Conservation (phyloP, 164 flowering plant species). For the Berberis vulgaris region DNA sequence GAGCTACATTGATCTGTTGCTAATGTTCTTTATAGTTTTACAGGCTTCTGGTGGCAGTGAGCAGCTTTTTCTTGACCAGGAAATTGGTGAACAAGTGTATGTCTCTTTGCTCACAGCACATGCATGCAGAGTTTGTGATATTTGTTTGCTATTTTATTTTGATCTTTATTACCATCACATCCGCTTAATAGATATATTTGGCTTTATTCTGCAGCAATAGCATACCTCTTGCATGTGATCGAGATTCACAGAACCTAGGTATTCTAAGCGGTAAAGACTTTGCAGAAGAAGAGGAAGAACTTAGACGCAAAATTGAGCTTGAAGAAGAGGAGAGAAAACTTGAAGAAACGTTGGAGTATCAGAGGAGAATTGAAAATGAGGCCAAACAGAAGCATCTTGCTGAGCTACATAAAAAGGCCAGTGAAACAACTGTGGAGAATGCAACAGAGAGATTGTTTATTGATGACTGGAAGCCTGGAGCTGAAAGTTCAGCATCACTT, state of each 20-base stretch:
- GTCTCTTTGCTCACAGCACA: slow-evolving; percentile 9
- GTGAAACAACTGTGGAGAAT: slow-evolving; percentile 22
- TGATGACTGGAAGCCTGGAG: slow-evolving; percentile 6
- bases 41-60: slow-evolving; percentile 45
- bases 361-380: slow-evolving; percentile 83
- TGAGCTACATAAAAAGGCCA: slow-evolving; percentile 58
- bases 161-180: not conserved
- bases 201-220: slow-evolving; percentile 33
- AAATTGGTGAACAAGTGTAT: slow-evolving; percentile 38
- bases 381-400: slow-evolving; percentile 87
- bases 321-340: slow-evolving; percentile 95
- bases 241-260: slow-evolving; percentile 25
- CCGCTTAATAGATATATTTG: not conserved
- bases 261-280: slow-evolving; percentile 30
- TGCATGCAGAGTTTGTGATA: not conserved
- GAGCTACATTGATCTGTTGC: slow-evolving; percentile 5
- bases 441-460: slow-evolving; percentile 13
- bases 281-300: slow-evolving; percentile 56
- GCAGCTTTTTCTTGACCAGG: slow-evolving; percentile 26
- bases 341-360: slow-evolving; percentile 90
- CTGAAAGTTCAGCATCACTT: slow-evolving; percentile 11
- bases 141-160: not conserved
- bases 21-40: slow-evolving; percentile 17
- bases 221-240: slow-evolving; percentile 29
- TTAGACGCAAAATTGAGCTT: slow-evolving; percentile 61